Evolutionary conservation across 2,329 filamentous ascomycete species (phyloP).

Genomic region (Calonectria pteridis): DNA sequence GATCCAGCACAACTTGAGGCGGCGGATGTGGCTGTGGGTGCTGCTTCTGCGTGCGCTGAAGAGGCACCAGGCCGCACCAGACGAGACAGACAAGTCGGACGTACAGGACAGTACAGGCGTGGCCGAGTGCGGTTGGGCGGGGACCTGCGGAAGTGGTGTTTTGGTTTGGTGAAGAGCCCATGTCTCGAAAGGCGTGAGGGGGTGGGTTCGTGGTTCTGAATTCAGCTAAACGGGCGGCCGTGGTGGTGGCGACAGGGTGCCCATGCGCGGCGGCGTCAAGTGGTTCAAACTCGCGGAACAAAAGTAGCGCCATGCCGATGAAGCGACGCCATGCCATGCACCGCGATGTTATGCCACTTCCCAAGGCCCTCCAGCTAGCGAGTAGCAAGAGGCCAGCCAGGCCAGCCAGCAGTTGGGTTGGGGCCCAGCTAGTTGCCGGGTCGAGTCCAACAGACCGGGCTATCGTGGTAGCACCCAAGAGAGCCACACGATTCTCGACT

Average conservation of each 20-base stretch:
- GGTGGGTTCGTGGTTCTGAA: conserved; percentile 2
- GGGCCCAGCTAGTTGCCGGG: neutral
- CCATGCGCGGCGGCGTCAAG: conserved; percentile 5
- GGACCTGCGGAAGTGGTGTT: neutral
- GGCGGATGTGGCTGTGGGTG: neutral
- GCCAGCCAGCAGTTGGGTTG: neutral
- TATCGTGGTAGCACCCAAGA: neutral
- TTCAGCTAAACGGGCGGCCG: conserved; percentile 10
- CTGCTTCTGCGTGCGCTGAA: conserved; percentile 5
- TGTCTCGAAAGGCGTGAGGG: neutral
- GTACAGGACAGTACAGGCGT: conserved; percentile 21
- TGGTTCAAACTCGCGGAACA: neutral
- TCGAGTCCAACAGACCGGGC: neutral
- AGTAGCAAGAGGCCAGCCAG: neutral
- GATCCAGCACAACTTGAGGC: conserved; percentile 1
- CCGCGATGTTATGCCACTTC: neutral
- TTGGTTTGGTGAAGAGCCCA: conserved; percentile 5
- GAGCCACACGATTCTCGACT: neutral
- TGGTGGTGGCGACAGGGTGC: conserved; percentile 9
- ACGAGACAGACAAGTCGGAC: neutral
- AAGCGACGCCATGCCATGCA: neutral
- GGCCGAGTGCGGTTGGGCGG: conserved; percentile 40
- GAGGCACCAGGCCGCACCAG: neutral
- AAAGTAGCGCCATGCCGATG: conserved; percentile 5
- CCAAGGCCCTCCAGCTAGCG: neutral